phyloP scores from a whole-genome alignment of 805 yeast genomes.

The Zygosaccharomyces gambellarensis region DNA sequence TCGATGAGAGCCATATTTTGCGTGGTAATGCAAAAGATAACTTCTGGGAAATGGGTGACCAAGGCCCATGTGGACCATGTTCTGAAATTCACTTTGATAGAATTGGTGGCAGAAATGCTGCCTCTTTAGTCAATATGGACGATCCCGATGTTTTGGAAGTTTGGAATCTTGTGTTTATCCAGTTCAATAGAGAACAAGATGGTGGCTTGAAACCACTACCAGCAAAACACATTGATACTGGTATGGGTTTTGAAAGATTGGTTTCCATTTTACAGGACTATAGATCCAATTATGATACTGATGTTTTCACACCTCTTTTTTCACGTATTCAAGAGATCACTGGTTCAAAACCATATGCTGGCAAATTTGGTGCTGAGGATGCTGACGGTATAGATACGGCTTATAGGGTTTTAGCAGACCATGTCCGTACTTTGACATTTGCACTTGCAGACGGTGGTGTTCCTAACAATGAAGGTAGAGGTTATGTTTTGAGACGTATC shows the following conservation, averaged over 20 bases:
- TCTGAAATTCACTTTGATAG: conserved; percentile 97
- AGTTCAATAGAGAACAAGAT: conserved; percentile 90
- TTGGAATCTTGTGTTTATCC: conserved; percentile 97
- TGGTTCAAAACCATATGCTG: conserved; percentile 85
- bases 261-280: conserved; percentile 92
- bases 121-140: conserved; percentile 85
- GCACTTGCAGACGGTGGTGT: conserved; percentile 99
- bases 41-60: conserved; percentile 99
- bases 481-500: conserved; percentile 94
- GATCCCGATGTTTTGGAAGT: conserved; percentile 97
- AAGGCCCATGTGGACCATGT: conserved; percentile 99
- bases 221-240: conserved; percentile 94
- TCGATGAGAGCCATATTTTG: conserved; percentile 83
- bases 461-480: conserved; percentile 98
- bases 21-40: conserved; percentile 90
- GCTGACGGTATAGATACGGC: conserved; percentile 95
- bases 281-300: conserved; percentile 93
- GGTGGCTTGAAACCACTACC: conserved; percentile 78
- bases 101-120: conserved; percentile 96
- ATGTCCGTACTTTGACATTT: conserved; percentile 92
- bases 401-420: conserved; percentile 96
- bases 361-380: conserved; percentile 91
- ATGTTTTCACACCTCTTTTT: conserved; percentile 89
- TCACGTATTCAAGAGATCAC: conserved; percentile 84
- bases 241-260: conserved; percentile 97